Base-by-base conservation (phyloP, 1,284 basidiomycete genomes). In the Pterulicium gracile region DNA sequence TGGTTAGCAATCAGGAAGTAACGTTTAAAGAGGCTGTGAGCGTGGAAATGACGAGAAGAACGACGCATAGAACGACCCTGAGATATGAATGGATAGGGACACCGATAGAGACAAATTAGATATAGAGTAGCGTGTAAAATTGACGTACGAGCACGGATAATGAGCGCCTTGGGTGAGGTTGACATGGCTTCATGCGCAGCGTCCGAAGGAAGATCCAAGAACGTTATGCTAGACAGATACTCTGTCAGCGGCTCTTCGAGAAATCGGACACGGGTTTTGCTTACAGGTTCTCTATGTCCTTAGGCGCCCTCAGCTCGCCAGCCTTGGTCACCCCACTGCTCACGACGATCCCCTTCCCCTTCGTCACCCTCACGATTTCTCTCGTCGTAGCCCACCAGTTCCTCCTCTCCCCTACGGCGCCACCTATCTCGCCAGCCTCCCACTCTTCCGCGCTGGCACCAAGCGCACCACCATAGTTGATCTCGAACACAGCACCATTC, bases 401-500 rank as follows among this genome's bases (percentile, higher is more conserved):
- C 42, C 83, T 63, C 59, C 86, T 83, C 14, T 73, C 72, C 4
- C 61, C 62, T 46, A 78, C 74, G 3, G 71, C 72, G 1, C 65
- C 72, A 2, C 73, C 72, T 3, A 72, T 66, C 24, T 74, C 62
- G 36, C 36, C 19, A 18, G n/a, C 5, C 2, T 59, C 51, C 14
- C 74, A 56, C 12, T 63, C 54, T 0, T 65, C 50, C 40, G 79
- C 79, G 3, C 68, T 68, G 0, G 72, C 77, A 1, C 78, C 76
- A 0, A 89, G 61, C 0, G 84, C 81, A 14, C 85, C 85, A 0
- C 75, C 73, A 52, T 93, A 90, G 49, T 68, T 72, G 43, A 94
- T 73, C 59, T 93, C 90, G 55, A 94, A 92, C 0, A 82, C 81
- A 0, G 81, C 81, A 3, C 91, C 91, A 52, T 89, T 88, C 54